Evolutionary conservation across 2,329 filamentous ascomycete genomes (phyloP).

Genomic region (Penicillium polonicum): DNA sequence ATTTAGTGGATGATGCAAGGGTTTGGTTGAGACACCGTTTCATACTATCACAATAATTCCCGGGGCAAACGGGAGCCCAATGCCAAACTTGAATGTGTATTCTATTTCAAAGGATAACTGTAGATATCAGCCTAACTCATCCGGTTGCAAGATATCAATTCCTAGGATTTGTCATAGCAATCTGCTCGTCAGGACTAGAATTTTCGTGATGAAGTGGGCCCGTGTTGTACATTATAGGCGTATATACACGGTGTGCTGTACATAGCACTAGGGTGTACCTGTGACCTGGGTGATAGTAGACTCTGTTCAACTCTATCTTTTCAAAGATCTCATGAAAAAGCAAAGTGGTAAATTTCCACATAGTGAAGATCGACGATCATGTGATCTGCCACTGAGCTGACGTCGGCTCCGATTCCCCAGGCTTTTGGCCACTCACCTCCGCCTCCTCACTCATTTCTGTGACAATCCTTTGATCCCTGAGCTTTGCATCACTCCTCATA

Average conservation of each 20-base stretch:
- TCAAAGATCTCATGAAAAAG: not conserved
- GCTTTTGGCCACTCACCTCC: conserved; percentile 6
- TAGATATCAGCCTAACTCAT: not conserved
- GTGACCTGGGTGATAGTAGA: too few relatives aligned
- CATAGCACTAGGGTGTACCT: not conserved
- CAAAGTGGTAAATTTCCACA: not conserved
- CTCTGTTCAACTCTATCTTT: not conserved
- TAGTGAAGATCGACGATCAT: conserved; percentile 1
- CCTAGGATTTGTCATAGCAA: not conserved
- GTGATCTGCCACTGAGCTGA: not conserved
- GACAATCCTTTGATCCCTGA: not conserved
- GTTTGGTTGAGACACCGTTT: not conserved
- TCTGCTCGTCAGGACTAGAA: too few relatives aligned
- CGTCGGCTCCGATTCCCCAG: conserved; percentile 3
- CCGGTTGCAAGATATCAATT: not conserved
- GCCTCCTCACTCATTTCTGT: not conserved
- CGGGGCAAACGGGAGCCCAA: not conserved
- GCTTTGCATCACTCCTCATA: not conserved
- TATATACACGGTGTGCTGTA: not conserved
- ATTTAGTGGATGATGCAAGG: too few relatives aligned
- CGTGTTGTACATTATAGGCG: not conserved
- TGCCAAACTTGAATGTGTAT: not conserved
- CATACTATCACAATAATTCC: not conserved
- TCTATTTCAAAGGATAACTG: not conserved
- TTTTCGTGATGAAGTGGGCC: not conserved